Evolutionary conservation across 1,139 yeast species (phyloP).

Genomic region (Taphrina confusa): DNA sequence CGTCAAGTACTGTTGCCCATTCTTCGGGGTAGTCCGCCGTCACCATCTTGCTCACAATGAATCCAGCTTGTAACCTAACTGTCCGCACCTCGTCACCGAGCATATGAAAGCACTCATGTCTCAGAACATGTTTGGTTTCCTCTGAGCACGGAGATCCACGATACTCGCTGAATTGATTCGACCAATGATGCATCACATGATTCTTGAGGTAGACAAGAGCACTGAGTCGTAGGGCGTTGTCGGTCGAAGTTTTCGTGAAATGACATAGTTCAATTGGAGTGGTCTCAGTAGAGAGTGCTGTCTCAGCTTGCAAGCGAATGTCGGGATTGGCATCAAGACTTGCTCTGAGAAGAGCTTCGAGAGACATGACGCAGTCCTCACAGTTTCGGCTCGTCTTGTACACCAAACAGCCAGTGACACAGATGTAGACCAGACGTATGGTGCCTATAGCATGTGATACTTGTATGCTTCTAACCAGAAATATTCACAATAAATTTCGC

Average conservation of each 20-base stretch:
- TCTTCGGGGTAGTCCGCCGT: slow-evolving; percentile 38
- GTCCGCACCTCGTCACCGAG: slow-evolving; percentile 23
- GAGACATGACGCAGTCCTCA: too few relatives aligned
- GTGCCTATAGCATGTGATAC: too few relatives aligned
- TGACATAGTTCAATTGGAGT: background rate
- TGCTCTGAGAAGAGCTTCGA: slow-evolving; percentile 17
- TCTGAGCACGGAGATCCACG: slow-evolving; percentile 31
- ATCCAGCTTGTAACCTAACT: slow-evolving; percentile 33
- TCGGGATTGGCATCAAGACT: slow-evolving; percentile 4
- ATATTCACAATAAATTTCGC: too few relatives aligned
- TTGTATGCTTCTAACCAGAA: too few relatives aligned
- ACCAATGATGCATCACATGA: slow-evolving; percentile 36
- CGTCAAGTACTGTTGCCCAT: slow-evolving; percentile 37
- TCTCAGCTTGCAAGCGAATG: background rate
- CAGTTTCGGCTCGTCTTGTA: too few relatives aligned
- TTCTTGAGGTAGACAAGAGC: slow-evolving; percentile 36
- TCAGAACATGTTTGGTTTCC: slow-evolving; percentile 25
- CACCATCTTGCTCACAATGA: slow-evolving; percentile 36
- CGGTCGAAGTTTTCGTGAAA: background rate
- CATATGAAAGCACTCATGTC: slow-evolving; percentile 26
- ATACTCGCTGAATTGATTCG: slow-evolving; percentile 35
- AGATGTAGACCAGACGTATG: too few relatives aligned
- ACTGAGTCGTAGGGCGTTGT: slow-evolving; percentile 16
- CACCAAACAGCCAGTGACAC: too few relatives aligned
- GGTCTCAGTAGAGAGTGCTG: background rate